These are phyloP conservation scores for Castanea sativa DNA, from an alignment of 306 rosid species.

Conservation along the genomic window DNA sequence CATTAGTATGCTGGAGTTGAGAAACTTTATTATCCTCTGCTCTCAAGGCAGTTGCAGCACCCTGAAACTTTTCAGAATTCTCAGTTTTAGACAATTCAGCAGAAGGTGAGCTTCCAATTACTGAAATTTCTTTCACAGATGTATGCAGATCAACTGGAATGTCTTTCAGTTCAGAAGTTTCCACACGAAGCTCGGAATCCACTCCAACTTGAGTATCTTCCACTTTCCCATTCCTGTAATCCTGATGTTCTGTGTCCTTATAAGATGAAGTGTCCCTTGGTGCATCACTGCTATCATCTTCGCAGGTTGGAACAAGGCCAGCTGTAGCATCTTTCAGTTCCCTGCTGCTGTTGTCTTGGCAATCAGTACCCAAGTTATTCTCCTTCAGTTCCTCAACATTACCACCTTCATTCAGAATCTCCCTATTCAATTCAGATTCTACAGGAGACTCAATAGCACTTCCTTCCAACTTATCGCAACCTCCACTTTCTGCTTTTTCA, in stretches of 20 bases:
- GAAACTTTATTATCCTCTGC: slow-evolving; percentile 16
- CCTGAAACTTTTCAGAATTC: slow-evolving; percentile 28
- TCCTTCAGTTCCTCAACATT: slow-evolving; percentile 31
- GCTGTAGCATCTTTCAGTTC: slow-evolving; percentile 26
- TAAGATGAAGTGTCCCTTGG: slow-evolving; percentile 16
- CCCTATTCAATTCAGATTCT: slow-evolving; percentile 35
- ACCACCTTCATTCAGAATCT: slow-evolving; percentile 24
- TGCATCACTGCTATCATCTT: slow-evolving; percentile 30
- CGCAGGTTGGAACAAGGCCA: slow-evolving; percentile 22
- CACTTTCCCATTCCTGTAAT: slow-evolving; percentile 23
- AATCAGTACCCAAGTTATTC: slow-evolving; percentile 22
- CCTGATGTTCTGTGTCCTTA: slow-evolving; percentile 22
- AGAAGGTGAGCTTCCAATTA: slow-evolving; percentile 15
- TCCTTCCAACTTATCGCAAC: slow-evolving; percentile 25
- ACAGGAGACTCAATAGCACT: slow-evolving; percentile 29
- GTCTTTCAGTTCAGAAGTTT: slow-evolving; percentile 24
- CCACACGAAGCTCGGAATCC: slow-evolving; percentile 27
- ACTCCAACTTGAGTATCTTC: slow-evolving; percentile 14
- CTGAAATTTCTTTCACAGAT: slow-evolving; percentile 19
- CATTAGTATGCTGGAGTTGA: slow-evolving; percentile 35
- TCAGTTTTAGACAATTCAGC: slow-evolving; percentile 27
- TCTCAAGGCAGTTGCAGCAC: slow-evolving; percentile 20
- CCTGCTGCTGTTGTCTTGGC: slow-evolving; percentile 22
- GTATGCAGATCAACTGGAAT: slow-evolving; percentile 27
- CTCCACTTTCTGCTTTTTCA: slow-evolving; percentile 29